Evolutionary conservation across 2,329 filamentous ascomycete species (phyloP).

Genomic region (Myriangium duriaei): DNA sequence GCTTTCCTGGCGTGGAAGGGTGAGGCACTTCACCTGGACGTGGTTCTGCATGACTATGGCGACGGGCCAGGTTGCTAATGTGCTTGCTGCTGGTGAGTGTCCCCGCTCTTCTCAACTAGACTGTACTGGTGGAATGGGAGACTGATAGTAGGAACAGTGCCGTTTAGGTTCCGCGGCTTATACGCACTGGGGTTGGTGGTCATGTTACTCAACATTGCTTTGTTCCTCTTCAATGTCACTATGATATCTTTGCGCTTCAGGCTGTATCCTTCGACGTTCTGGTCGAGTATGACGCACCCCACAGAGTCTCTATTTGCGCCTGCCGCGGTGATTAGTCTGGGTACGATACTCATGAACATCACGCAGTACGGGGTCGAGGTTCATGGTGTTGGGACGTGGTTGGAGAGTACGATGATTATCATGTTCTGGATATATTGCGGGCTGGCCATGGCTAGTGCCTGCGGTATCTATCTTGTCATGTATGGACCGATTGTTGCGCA

Average conservation of each 20-base stretch:
- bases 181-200: slow-evolving; percentile 37
- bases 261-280: slow-evolving; percentile 57
- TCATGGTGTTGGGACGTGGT: slow-evolving; percentile 43
- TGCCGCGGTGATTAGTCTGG: slow-evolving; percentile 54
- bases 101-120: background rate
- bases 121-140: too few relatives aligned
- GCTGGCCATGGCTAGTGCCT: slow-evolving; percentile 54
- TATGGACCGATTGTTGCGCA: slow-evolving; percentile 41
- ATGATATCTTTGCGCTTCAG: slow-evolving; percentile 58
- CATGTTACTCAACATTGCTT: slow-evolving; percentile 36
- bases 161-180: slow-evolving; percentile 31
- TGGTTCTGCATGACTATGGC: slow-evolving; percentile 62
- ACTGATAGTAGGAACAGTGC: too few relatives aligned
- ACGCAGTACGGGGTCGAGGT: slow-evolving; percentile 54
- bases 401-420: slow-evolving; percentile 44
- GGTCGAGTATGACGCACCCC: slow-evolving; percentile 59
- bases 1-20: slow-evolving; percentile 40
- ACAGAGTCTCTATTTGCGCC: slow-evolving; percentile 69
- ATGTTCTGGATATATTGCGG: slow-evolving; percentile 65
- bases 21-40: slow-evolving; percentile 59
- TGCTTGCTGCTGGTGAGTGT: slow-evolving; percentile 41
- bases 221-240: slow-evolving; percentile 59
- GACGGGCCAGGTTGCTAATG: slow-evolving; percentile 48
- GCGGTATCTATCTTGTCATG: slow-evolving; percentile 61
- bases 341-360: slow-evolving; percentile 51